These are phyloP conservation scores for Haberlea rhodopensis DNA, from an alignment of 257 asterid genomes.

Conservation along the genomic window DNA sequence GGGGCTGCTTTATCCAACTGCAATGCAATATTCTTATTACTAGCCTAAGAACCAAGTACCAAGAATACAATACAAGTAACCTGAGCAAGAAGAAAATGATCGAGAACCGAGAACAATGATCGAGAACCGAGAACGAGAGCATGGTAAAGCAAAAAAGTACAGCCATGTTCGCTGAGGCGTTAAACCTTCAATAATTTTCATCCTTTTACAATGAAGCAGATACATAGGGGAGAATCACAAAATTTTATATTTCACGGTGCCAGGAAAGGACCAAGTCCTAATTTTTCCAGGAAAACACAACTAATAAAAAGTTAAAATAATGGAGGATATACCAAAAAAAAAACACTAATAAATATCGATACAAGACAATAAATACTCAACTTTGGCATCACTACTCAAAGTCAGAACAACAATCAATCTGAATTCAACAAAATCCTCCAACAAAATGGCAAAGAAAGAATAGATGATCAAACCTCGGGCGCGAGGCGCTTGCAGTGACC, in stretches of 20 bases:
- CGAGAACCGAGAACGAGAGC: neutral
- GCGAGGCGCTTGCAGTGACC: conserved; percentile 95
- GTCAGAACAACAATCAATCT: neutral
- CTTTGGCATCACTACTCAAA: neutral
- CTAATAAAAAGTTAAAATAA: no score
- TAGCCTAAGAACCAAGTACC: no score
- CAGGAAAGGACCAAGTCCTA: neutral
- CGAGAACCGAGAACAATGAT: no score
- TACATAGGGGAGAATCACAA: neutral
- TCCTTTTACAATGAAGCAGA: neutral
- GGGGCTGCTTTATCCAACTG: conserved; percentile 95
- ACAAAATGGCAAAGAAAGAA: neutral
- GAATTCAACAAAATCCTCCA: no score
- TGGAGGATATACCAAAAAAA: no score
- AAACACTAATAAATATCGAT: no score
- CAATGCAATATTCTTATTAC: conserved; percentile 36
- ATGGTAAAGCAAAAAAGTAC: no score
- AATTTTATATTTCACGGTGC: neutral
- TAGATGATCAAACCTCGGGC: conserved; percentile 68
- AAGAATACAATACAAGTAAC: no score
- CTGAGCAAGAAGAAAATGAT: no score
- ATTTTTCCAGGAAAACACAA: neutral
- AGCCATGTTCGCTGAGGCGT: no score
- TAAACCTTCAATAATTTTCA: neutral
- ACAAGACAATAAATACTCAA: neutral